These are phyloP conservation scores for Kalanchoe fedtschenkoi DNA, from an alignment of 164 flowering plant species.

Conservation along the genomic window DNA sequence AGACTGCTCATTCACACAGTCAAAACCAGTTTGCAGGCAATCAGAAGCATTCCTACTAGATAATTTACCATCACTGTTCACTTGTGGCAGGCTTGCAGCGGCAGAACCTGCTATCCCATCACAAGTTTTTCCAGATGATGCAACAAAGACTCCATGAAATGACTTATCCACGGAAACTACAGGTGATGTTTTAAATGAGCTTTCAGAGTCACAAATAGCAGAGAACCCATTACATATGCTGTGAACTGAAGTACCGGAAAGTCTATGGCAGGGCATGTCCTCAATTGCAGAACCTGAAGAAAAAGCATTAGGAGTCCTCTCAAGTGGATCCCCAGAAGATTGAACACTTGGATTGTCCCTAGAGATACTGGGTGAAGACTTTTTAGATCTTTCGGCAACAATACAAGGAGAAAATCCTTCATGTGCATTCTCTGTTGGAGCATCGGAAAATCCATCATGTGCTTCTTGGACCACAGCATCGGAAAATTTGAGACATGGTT, in stretches of 20 bases:
- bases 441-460: neutral
- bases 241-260: neutral
- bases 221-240: neutral
- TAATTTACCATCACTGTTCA: conserved; percentile 36
- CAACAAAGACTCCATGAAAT: conserved; percentile 18
- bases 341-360: neutral
- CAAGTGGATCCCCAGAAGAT: neutral
- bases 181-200: neutral
- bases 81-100: neutral
- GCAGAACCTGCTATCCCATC: conserved; percentile 12
- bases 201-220: neutral
- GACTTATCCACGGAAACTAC: neutral
- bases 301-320: neutral
- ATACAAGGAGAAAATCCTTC: neutral
- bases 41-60: conserved; percentile 28
- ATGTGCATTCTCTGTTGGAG: neutral
- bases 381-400: neutral
- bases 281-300: neutral
- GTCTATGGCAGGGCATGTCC: neutral
- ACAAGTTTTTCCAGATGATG: conserved; percentile 15
- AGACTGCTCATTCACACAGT: conserved; percentile 29
- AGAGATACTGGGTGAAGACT: neutral
- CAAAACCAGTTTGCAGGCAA: conserved; percentile 37
- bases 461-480: neutral
- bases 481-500: neutral